Base-by-base conservation (phyloP, 1,284 basidiomycete genomes). In the Papiliotrema terrestris region DNA sequence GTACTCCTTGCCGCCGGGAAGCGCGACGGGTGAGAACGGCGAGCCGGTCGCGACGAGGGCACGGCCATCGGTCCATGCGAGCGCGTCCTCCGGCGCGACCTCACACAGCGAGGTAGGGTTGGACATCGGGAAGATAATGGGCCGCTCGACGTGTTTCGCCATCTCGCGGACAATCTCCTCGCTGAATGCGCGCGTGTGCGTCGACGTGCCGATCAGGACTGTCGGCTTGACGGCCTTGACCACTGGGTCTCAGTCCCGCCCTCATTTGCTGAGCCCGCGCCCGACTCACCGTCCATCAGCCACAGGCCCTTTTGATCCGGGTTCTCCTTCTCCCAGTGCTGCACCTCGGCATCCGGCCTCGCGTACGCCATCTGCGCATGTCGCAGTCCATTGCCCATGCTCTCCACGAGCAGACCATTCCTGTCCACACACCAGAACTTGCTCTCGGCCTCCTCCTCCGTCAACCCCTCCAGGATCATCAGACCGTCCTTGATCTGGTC, bases 131-230 rank as follows among this genome's bases (percentile, higher is more conserved):
- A 92, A 80, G 62, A 92, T 90, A 70, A 92, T 87, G 0, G 90
- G 90, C 52, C 87, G 78, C 50, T 88, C 86, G 43, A 83, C 83
- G 55, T 82, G 79, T 60, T 81, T 80, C 37, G 83, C 65, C 88
- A 92, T 91, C 56, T 86, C 83, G 59, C 78, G 59, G 53, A 78
- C 63, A 42, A 93, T 80, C 51, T 86, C 83, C 75, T 91, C 85
- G 35, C 82, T 86, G 78, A 96, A 96, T 19, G 87, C 88, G 11
- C 89, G 86, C 8, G 83, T 81, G 45, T 84, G 80, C 0, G 91
- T 94, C 46, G 88, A 91, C 58, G 87, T 88, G 50, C 91, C 92
- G 63, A 93, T 89, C 29, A 92, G 73, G 19, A 91, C 83, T 0
- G 89, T 92, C 39, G 85, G 85, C 67, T 82, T 82, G 51, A 88